Conservation (phyloP, 305 asterid species). For the Fraxinus sp. region DNA sequence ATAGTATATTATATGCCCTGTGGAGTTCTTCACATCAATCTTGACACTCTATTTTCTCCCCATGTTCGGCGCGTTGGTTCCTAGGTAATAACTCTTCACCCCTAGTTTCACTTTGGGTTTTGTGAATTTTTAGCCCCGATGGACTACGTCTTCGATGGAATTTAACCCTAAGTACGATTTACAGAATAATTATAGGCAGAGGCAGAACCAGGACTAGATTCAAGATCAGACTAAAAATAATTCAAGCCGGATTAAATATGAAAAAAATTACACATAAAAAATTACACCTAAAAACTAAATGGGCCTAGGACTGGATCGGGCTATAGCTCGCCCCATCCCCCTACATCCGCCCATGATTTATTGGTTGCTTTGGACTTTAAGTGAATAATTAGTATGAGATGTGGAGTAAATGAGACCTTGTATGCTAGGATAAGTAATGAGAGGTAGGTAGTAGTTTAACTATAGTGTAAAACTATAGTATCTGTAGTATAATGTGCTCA, state of each 20-base stretch:
- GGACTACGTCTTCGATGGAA: neutral
- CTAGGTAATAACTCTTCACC: neutral
- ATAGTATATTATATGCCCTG: neutral
- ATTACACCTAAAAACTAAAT: too few relatives aligned
- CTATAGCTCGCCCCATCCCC: too few relatives aligned
- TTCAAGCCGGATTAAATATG: too few relatives aligned
- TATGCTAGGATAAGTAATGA: neutral
- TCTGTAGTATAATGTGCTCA: neutral
- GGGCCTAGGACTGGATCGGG: too few relatives aligned
- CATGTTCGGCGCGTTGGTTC: neutral
- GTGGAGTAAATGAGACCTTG: neutral
- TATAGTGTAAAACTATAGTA: neutral
- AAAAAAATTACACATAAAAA: too few relatives aligned
- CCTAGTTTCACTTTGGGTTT: neutral
- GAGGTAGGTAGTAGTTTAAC: neutral
- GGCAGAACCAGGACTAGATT: too few relatives aligned
- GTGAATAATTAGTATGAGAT: neutral
- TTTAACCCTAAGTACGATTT: neutral
- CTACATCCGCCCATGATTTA: too few relatives aligned
- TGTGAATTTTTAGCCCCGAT: neutral
- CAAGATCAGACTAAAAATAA: too few relatives aligned
- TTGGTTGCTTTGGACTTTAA: neutral
- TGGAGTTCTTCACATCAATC: neutral
- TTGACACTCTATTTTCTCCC: neutral
- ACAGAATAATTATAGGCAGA: neutral